Conservation (phyloP, 495 filamentous ascomycete genomes). For the Tuber calosporum region DNA sequence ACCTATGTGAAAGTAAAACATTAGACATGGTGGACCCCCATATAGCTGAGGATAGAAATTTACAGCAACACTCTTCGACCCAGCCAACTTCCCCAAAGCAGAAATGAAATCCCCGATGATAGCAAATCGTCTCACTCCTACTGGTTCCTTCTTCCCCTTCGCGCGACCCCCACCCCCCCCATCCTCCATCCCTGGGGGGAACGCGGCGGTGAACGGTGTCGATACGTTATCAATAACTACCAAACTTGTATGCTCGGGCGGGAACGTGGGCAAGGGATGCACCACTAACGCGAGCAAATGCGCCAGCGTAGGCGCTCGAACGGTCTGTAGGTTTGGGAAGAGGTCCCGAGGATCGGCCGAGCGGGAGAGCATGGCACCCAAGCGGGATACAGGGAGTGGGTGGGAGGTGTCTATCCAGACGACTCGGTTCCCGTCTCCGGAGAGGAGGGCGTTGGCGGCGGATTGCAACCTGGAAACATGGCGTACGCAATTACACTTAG, state of each 20-base stretch:
- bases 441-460: slow-evolving; percentile 55
- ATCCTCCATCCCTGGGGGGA: slow-evolving; percentile 46
- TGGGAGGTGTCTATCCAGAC: slow-evolving; percentile 58
- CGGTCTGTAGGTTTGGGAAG: slow-evolving; percentile 38
- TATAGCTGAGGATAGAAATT: neutral
- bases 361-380: slow-evolving; percentile 40
- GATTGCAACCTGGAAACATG: slow-evolving; percentile 56
- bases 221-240: slow-evolving; percentile 74
- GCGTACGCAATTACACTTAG: neutral
- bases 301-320: slow-evolving; percentile 53
- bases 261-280: slow-evolving; percentile 54
- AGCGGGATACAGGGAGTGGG: slow-evolving; percentile 17
- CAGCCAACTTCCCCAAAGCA: slow-evolving; percentile 59
- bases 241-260: slow-evolving; percentile 54
- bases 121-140: slow-evolving; percentile 32
- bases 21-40: neutral
- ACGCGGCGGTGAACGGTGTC: slow-evolving; percentile 64
- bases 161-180: neutral
- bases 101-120: slow-evolving; percentile 43
- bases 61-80: slow-evolving; percentile 55
- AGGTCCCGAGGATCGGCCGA: slow-evolving; percentile 22
- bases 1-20: neutral
- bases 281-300: slow-evolving; percentile 69
- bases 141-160: slow-evolving; percentile 34
- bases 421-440: slow-evolving; percentile 52